A percentile compares a stretch with the other conserved stretches of the same genome.
phyloP scores from a whole-genome alignment of 1,284 basidiomycete genomes.

The Tausonia pullulans region DNA sequence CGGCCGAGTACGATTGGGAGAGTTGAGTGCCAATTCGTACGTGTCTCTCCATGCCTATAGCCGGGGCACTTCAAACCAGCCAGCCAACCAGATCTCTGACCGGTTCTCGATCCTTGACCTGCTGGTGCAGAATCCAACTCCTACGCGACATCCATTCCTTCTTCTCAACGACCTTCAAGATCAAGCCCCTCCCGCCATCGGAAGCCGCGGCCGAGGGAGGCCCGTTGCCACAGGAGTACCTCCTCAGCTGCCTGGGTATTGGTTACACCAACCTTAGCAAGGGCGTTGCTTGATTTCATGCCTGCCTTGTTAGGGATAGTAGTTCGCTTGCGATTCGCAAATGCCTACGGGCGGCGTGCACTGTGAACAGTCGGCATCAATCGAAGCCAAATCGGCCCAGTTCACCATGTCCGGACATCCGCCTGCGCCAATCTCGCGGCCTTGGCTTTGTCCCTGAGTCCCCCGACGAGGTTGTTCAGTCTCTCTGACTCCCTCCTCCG shows the following conservation, averaged over 20 bases:
- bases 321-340: no score
- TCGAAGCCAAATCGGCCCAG: no score
- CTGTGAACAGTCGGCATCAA: no score
- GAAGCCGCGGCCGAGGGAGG: conserved; percentile 18
- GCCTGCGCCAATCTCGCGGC: neutral
- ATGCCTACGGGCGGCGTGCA: no score
- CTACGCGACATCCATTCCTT: conserved; percentile 69
- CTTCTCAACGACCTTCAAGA: conserved; percentile 56
- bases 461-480: conserved; percentile 55
- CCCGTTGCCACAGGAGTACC: conserved; percentile 23
- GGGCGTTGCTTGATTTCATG: conserved; percentile 29
- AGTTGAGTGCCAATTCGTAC: conserved; percentile 68
- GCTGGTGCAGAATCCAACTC: conserved; percentile 62
- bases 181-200: conserved; percentile 27
- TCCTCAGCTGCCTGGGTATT: conserved; percentile 38
- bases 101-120: conserved; percentile 15
- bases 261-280: conserved; percentile 41
- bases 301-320: no score
- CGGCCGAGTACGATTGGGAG: conserved; percentile 72
- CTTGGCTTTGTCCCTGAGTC: conserved; percentile 34
- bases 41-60: conserved; percentile 29
- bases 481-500: conserved; percentile 60
- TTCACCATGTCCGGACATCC: no score
- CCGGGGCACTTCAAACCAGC: neutral
- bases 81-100: neutral